Evolutionary conservation across 2,329 filamentous ascomycete species (phyloP).

Genomic region (Nigrograna mackinnonii): DNA sequence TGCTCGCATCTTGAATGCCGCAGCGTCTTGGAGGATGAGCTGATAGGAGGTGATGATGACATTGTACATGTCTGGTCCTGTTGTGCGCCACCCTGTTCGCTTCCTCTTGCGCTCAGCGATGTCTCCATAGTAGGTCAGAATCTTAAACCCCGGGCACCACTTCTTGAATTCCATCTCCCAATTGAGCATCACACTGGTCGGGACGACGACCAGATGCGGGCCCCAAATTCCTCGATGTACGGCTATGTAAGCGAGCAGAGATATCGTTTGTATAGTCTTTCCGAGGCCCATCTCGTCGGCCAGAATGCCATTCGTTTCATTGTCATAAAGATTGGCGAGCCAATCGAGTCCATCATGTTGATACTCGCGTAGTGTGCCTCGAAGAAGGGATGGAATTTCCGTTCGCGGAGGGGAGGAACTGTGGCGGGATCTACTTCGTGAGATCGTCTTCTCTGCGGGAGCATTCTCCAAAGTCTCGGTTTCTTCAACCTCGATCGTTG

Average conservation of each 20-base stretch:
- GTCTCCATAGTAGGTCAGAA: constrained; percentile 93
- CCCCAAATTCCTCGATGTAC: constrained; percentile 93
- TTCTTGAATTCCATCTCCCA: constrained; percentile 99
- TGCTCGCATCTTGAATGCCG: constrained; percentile 85
- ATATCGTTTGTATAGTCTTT: constrained; percentile 98
- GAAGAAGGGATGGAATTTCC: constrained; percentile 64
- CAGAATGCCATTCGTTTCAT: constrained; percentile 92
- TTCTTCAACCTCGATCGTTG: constrained; percentile 17
- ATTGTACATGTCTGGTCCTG: constrained; percentile 79
- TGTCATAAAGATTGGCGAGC: constrained; percentile 90
- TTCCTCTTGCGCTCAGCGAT: constrained; percentile 91
- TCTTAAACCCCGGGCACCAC: constrained; percentile 97
- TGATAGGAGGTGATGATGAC: constrained; percentile 98
- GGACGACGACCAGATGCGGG: constrained; percentile 92
- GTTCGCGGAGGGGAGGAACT: constrained; percentile 33
- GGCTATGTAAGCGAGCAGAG: constrained; percentile 88
- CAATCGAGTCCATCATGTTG: constrained; percentile 97
- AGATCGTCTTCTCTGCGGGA: constrained; percentile 15
- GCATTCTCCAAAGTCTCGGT: constrained; percentile 16
- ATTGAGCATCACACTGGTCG: constrained; percentile 97
- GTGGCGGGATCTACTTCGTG: constrained; percentile 25
- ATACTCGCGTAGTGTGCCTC: constrained; percentile 90
- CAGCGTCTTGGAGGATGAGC: constrained; percentile 89
- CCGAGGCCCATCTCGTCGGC: constrained; percentile 98
- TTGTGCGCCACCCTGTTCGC: constrained; percentile 88